A percentile compares a stretch with the other conserved stretches of the same genome.
phyloP scores from a whole-genome alignment of 1,139 yeast species.

The Debaryomyces udenii region DNA sequence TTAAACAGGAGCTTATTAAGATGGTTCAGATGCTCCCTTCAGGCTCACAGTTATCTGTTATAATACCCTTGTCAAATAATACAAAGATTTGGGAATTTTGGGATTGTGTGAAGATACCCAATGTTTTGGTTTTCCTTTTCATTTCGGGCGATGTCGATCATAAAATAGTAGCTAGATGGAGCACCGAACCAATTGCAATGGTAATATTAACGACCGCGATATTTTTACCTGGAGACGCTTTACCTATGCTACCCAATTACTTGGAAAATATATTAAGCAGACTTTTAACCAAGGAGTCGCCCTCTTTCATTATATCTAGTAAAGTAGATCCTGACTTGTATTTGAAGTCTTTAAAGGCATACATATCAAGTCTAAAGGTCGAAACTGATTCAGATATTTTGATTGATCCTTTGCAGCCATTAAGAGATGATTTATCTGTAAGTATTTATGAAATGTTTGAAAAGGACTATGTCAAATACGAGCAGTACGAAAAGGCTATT shows the following conservation, averaged over 20 bases:
- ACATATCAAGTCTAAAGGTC: background rate
- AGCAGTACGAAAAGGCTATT: conserved; percentile 68
- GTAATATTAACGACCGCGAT: conserved; percentile 2
- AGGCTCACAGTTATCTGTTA: conserved; percentile 2
- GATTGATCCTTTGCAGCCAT: conserved; percentile 70
- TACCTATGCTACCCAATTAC: conserved; percentile 3
- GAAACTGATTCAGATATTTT: conserved; percentile 11
- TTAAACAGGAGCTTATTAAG: conserved; percentile 1
- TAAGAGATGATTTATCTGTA: conserved; percentile 56
- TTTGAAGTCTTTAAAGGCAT: conserved; percentile 3
- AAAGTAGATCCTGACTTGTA: background rate
- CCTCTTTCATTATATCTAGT: background rate
- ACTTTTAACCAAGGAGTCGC: background rate
- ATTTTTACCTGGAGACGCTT: background rate
- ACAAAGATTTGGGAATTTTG: conserved; percentile 3
- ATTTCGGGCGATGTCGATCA: background rate
- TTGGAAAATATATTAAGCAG: conserved; percentile 1
- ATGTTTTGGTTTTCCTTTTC: conserved; percentile 4
- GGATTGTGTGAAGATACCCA: conserved; percentile 1
- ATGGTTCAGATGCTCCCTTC: background rate
- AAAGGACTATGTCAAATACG: conserved; percentile 66
- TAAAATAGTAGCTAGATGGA: conserved; percentile 3
- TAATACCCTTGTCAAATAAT: conserved; percentile 4
- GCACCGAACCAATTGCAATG: conserved; percentile 1
- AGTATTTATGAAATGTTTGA: conserved; percentile 71